Percentiles rank a stretch among this genome's conserved stretches.
phyloP scores from a whole-genome alignment of 73 alveolate species.

The Effrenium voratum region DNA sequence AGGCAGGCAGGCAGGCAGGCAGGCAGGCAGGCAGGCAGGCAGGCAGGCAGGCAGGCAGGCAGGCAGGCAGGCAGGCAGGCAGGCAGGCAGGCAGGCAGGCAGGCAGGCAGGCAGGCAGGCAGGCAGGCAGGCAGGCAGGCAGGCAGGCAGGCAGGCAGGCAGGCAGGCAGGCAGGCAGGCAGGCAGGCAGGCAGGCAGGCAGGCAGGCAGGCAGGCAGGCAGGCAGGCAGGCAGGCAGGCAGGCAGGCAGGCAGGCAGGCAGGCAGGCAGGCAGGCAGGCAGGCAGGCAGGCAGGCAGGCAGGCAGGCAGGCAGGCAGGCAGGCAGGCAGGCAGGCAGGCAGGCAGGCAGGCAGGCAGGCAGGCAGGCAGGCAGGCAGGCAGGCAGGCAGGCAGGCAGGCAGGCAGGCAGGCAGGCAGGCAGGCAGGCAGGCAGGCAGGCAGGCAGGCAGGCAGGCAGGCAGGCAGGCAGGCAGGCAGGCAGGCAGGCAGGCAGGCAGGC shows the following conservation, averaged over 20 bases:
- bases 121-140: background rate
- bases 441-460: background rate
- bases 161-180: background rate
- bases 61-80: background rate
- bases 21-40: background rate
- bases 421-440: background rate
- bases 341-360: background rate
- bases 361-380: background rate
- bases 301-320: background rate
- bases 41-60: background rate
- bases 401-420: background rate
- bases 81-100: background rate
- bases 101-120: background rate
- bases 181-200: background rate
- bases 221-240: background rate
- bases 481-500: background rate
- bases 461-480: background rate
- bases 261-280: background rate
- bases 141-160: background rate
- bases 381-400: background rate
- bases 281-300: background rate
- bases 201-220: background rate
- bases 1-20: background rate
- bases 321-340: background rate
- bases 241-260: background rate